Conservation (phyloP, 805 yeast species). For the Lachancea dasiensis region DNA sequence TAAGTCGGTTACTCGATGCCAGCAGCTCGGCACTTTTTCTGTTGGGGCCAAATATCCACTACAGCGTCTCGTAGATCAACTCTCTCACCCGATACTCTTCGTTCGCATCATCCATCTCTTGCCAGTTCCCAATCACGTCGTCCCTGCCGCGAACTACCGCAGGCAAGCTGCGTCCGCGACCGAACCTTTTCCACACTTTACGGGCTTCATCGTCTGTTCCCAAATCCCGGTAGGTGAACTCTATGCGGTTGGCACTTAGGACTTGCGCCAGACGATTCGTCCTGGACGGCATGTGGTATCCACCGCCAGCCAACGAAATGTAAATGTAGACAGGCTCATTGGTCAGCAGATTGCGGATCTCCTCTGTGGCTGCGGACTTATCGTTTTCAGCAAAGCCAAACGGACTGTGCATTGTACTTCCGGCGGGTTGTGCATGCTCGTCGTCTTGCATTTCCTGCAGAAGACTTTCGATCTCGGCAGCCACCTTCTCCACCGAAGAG, state of each 20-base stretch:
- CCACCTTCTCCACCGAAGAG: constrained; percentile 10
- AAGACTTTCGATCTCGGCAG: constrained; percentile 31
- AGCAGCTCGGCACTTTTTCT: too few relatives aligned
- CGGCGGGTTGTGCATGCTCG: constrained; percentile 1
- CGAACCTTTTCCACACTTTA: constrained; percentile 71
- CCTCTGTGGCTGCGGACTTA: constrained; percentile 9
- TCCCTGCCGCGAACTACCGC: constrained; percentile 81
- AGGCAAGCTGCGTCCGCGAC: constrained; percentile 70
- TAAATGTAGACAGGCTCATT: constrained; percentile 65
- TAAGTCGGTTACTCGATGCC: too few relatives aligned
- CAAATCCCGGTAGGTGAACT: constrained; percentile 64
- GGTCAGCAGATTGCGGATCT: constrained; percentile 25
- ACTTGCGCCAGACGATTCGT: constrained; percentile 74
- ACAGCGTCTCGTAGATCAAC: constrained; percentile 52
- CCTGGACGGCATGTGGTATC: constrained; percentile 68
- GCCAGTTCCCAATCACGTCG: constrained; percentile 78
- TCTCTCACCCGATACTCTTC: constrained; percentile 66
- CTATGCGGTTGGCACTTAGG: constrained; percentile 64
- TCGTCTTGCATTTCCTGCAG: constrained; percentile 18
- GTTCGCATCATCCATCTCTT: constrained; percentile 79
- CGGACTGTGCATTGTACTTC: not conserved
- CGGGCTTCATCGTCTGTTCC: constrained; percentile 87
- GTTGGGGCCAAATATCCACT: too few relatives aligned
- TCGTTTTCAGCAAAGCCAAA: not conserved
- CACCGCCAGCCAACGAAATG: constrained; percentile 84